A percentile compares a stretch with the other conserved stretches of the same genome.
Conservation (phyloP, 345 rosid species). For the thale cress (Arabidopsis thaliana) region TAIR10.1 NC_003070.9:21805501-21806000, state of each 20-base stretch:
- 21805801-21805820: background rate
- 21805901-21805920: too few relatives aligned
- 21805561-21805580: background rate
- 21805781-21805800: slow-evolving; percentile 7
- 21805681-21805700: slow-evolving; percentile 34
- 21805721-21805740: slow-evolving; percentile 20
- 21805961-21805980: too few relatives aligned
- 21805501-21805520: slow-evolving; percentile 7
- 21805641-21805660: slow-evolving; percentile 64
- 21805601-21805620: slow-evolving; percentile 82
- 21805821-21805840: too few relatives aligned
- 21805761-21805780: background rate
- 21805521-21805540: background rate
- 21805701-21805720: slow-evolving; percentile 16
- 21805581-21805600: slow-evolving; percentile 85
- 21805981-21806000: too few relatives aligned
- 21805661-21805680: slow-evolving; percentile 49
- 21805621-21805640: slow-evolving; percentile 62
- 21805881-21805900: too few relatives aligned
- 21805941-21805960: too few relatives aligned
- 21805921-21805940: too few relatives aligned
- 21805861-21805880: too few relatives aligned
- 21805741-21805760: slow-evolving; percentile 16
- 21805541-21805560: background rate
- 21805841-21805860: too few relatives aligned